Base-by-base conservation (phyloP, 176 grass and related monocot genomes). In the Panicum miliaceum region DNA sequence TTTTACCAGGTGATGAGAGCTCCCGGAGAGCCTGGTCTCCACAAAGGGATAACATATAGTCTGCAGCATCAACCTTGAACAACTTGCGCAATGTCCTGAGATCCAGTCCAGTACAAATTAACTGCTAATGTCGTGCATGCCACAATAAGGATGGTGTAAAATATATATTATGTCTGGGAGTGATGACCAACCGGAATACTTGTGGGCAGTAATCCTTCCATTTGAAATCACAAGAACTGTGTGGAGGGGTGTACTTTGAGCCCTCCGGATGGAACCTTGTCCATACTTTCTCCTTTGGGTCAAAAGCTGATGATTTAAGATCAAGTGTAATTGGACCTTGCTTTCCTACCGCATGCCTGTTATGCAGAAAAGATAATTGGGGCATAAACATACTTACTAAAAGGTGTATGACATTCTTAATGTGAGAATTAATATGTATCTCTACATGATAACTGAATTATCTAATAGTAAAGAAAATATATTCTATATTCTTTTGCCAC, bases 181-280 rank as follows among this genome's bases (percentile, higher is more conserved):
- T 81, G 74, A 67, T 61, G 11, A 78, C 88, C 87, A 67, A 98
- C 96, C 93, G 90, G 85, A 98, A 98, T 36, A 98, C 96, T 73
- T 93, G 85, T 0, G 96, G 96, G 68, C 96, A 95, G 77, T 98
- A 98, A 79, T 98, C 96, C 73, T 98, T 98, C 96, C 96, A 98
- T 87, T 80, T 91, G 89, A 98, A 98, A 78, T 98, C 96, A 51
- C 93, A 94, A 57, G 96, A 98, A 65, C 86, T 92, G 84, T 98
- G 96, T 19, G 96, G 96, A 87, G 96, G 96, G 19, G 96, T 98
- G 27, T 93, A 92, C 69, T 98, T 98, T 83, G 96, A 92, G 46
- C 96, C 96, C 93, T 98, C 93, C 57, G 96, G 89, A 54, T 91
- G 91, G 80, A 97, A 97, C 78, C 82, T 91, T 70, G 94, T 94